Evolutionary conservation across 306 rosid genomes (phyloP), one percentile per base, ranked within the genome.

Genomic region (Citrullus colocynthis): DNA sequence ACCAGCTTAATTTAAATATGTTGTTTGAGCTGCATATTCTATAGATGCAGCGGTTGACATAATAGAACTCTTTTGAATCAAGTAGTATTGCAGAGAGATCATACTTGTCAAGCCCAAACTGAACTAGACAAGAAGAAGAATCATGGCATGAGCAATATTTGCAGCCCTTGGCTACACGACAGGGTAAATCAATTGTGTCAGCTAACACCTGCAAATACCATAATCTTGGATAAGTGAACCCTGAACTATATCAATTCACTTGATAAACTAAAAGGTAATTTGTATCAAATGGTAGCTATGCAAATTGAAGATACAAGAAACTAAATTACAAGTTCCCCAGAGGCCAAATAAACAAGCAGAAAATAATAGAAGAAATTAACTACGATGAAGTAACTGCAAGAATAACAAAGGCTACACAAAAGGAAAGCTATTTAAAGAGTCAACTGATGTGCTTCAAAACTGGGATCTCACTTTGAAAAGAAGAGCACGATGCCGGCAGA

Each of bases 161-260:
- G 86, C 99, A 96, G 65, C 99, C 99, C 86, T 86, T 96, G 74
- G 98, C 98, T 83, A 96, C 91, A 83, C 99, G 98, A 85, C 99
- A 96, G 0, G 99, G 98, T 78, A 96, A 81, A 76, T 90, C 90
- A 70, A 96, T 92, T 76, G 87, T 78, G 32, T 96, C 98, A 42
- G 99, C 97, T 79, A 96, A 90, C 39, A 93, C 97, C 99, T 96
- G 87, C 85, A 86, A 76, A 85, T 66, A 81, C 77, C 69, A 77
- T 75, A 79, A 36, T 79, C 51, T 64, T 44, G 81, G 67, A 21
- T 65, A 67, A 65, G 49, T 10, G 21, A 37, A 80, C 78, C 76
- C 49, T 76, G 60, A 54, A 41, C 49, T 77, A 44, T 62, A 16
- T 45, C 45, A 37, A 67, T 54, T 32, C 30, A 54, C 39, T 41